Evolutionary conservation across 208 protist genomes (phyloP).

Genomic region (Spironucleus salmonicida): DNA sequence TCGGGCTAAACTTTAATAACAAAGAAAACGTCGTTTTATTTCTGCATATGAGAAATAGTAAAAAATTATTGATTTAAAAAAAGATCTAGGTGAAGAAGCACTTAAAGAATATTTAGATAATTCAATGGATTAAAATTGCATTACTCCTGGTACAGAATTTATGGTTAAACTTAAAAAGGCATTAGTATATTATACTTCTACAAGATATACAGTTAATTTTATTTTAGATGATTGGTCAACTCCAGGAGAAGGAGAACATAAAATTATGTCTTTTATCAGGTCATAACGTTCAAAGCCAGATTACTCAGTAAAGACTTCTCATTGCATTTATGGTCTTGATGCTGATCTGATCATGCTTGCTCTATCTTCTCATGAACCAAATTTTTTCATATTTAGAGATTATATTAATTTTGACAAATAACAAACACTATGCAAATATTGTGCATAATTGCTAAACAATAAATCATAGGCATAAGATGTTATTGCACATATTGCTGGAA

Average conservation of each 20-base stretch:
- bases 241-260: slow-evolving; percentile 88
- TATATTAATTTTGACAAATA: slow-evolving; percentile 12
- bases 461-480: not conserved
- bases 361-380: slow-evolving; percentile 85
- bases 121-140: slow-evolving; percentile 90
- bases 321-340: slow-evolving; percentile 85
- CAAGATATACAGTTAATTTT: not conserved
- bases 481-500: not conserved
- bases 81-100: not conserved
- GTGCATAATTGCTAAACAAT: not conserved
- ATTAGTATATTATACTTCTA: slow-evolving; percentile 43
- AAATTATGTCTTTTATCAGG: slow-evolving; percentile 74
- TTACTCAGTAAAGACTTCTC: slow-evolving; percentile 79
- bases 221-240: slow-evolving; percentile 47
- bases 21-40: slow-evolving; percentile 84
- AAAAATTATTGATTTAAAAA: slow-evolving; percentile 43
- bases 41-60: slow-evolving; percentile 66
- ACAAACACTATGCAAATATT: not conserved
- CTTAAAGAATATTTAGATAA: slow-evolving; percentile 40
- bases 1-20: slow-evolving; percentile 98
- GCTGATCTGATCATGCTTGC: slow-evolving; percentile 95
- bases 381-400: slow-evolving; percentile 89
- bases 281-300: slow-evolving; percentile 35
- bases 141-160: slow-evolving; percentile 95
- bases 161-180: slow-evolving; percentile 74